A percentile compares a stretch with the other conserved stretches of the same genome.
These are phyloP conservation scores for Wallemia mellicola DNA, from an alignment of 1,284 basidiomycete genomes.

Conservation along the genomic window DNA sequence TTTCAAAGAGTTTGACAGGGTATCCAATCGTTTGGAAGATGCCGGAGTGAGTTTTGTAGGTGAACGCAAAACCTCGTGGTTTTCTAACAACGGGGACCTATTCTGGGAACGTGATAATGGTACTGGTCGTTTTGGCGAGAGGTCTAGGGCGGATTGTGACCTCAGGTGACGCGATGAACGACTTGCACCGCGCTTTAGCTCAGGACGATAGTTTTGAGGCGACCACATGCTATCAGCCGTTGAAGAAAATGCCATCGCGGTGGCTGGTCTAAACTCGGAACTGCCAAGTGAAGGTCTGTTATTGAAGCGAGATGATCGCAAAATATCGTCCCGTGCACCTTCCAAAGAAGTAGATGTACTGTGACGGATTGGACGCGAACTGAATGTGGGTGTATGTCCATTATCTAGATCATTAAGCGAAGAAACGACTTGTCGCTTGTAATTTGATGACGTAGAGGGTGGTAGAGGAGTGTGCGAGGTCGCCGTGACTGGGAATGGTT, in stretches of 20 bases:
- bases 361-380: neutral
- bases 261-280: neutral
- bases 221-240: neutral
- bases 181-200: neutral
- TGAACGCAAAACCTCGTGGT: neutral
- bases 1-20: neutral
- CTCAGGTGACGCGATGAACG: neutral
- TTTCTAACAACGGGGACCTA: neutral
- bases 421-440: neutral
- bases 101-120: neutral
- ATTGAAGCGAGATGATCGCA: neutral
- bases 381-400: neutral
- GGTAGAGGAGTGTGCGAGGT: neutral
- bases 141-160: neutral
- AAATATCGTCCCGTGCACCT: neutral
- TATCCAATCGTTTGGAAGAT: neutral
- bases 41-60: neutral
- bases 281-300: neutral
- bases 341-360: neutral
- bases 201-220: neutral
- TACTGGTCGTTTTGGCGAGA: neutral
- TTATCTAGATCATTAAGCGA: neutral
- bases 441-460: neutral
- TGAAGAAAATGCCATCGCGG: neutral
- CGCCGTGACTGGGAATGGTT: neutral